phyloP scores from a whole-genome alignment of 78 protist genomes.

The Ministeria vibrans region DNA sequence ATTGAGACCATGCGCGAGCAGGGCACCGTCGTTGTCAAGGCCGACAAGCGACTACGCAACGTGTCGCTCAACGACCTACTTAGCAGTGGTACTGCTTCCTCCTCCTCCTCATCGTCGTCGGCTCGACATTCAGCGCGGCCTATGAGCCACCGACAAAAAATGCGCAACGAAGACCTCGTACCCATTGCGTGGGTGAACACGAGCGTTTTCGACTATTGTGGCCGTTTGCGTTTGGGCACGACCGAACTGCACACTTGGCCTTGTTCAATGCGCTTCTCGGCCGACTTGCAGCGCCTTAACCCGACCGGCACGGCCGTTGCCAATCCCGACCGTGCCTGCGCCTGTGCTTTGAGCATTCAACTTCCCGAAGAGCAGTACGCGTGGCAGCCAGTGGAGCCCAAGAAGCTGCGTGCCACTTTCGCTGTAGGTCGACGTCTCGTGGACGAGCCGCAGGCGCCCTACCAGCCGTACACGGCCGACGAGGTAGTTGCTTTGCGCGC shows the following conservation, averaged over 20 bases:
- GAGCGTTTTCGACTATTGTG: background rate
- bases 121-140: background rate
- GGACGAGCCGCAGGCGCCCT: conserved; percentile 11
- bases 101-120: background rate
- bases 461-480: background rate
- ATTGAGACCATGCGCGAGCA: background rate
- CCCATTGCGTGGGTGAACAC: conserved; percentile 15
- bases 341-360: background rate
- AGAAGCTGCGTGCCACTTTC: background rate
- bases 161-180: background rate
- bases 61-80: background rate
- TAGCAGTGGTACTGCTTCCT: background rate
- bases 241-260: background rate
- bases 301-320: background rate
- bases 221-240: background rate
- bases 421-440: background rate
- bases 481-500: background rate
- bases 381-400: background rate
- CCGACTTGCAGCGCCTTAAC: background rate
- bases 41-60: background rate
- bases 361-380: background rate
- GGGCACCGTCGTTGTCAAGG: background rate
- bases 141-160: background rate
- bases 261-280: background rate
- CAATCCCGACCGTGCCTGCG: background rate